Evolutionary conservation across 1,139 yeast genomes (phyloP), one percentile per base, ranked within the genome.

Genomic region (Chernovozyma aurita): DNA sequence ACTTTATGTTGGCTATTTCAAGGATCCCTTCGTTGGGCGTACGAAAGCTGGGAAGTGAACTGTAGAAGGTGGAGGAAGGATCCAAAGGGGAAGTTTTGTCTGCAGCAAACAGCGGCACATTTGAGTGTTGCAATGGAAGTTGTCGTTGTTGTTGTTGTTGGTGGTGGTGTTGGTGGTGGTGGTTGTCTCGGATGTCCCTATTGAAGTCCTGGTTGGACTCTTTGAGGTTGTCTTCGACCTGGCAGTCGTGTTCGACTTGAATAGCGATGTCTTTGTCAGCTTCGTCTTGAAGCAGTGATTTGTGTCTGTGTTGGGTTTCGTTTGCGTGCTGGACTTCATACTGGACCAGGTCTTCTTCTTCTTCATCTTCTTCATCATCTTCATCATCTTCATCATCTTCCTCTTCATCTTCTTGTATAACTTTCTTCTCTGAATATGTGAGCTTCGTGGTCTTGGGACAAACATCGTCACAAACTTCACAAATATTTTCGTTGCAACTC

Each of bases 401-500:
- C 9, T 20, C 22, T 20, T 7, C 9, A 20, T 9, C 22, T 20
- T 20, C 9, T 9, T 20, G 6, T 9, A 9, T 7, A 6, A 9
- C 8, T 6, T 6, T 20, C 6, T 9, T 9, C 6, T 20, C 22
- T 20, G 22, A 6, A 20, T 20, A 20, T 20, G 22, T 20, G 69
- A 67, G 48, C 43, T 64, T 64, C 5, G 70, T 57, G 4, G 74
- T 67, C 41, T 68, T 69, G 34, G 50, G 45, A 17, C 65, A 64
- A 15, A 65, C 62, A 2, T 57, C 57, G 39, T 61, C 70, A 42
- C 70, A 66, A 14, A 63, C 65, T 31, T 63, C 71, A 46, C 72
- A 65, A 13, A 41, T 40, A 9, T 30, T 32, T 30, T 40, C 44
- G 13, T 41, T 45, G 9, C 32, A 34, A 3, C 29, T 42, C 14